phyloP scores from a whole-genome alignment of 169 alveolate species.

The Plasmodium cynomolgi region DNA sequence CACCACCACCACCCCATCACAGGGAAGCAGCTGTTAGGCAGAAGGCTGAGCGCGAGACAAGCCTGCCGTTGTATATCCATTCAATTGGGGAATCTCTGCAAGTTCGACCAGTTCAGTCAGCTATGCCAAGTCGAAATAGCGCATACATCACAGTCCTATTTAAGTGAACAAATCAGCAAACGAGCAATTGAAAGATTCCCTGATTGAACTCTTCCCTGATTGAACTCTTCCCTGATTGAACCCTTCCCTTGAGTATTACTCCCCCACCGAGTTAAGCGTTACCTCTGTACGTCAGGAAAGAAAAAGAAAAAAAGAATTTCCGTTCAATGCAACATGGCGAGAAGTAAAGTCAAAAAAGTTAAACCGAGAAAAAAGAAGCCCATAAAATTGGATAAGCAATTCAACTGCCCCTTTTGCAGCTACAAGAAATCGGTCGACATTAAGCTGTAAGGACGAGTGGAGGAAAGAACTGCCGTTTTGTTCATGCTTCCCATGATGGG shows the following conservation, averaged over 20 bases:
- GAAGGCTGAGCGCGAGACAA: not conserved
- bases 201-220: not conserved
- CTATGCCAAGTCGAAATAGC: not conserved
- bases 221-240: not conserved
- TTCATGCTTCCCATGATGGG: not conserved
- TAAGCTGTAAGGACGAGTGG: conserved; percentile 83
- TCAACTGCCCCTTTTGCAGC: conserved; percentile 96
- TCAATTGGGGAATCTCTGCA: not conserved
- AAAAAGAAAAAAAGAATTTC: not conserved
- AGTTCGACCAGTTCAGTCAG: not conserved
- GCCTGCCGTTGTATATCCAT: not conserved
- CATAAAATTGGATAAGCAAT: conserved; percentile 93
- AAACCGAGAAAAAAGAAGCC: conserved; percentile 80
- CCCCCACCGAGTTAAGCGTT: not conserved
- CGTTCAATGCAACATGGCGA: conserved; percentile 82
- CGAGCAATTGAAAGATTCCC: not conserved
- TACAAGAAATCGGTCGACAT: conserved; percentile 92
- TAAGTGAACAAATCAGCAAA: not conserved
- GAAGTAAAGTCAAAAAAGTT: conserved; percentile 84
- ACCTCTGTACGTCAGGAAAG: not conserved
- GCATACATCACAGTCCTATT: not conserved
- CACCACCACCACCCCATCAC: not conserved
- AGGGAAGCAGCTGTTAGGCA: not conserved
- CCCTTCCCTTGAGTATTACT: not conserved
- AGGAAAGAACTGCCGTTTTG: not conserved